Evolutionary conservation across 2,329 filamentous ascomycete species (phyloP), one percentile per base, ranked within the genome.

Genomic region (Hypomyces rosellus): DNA sequence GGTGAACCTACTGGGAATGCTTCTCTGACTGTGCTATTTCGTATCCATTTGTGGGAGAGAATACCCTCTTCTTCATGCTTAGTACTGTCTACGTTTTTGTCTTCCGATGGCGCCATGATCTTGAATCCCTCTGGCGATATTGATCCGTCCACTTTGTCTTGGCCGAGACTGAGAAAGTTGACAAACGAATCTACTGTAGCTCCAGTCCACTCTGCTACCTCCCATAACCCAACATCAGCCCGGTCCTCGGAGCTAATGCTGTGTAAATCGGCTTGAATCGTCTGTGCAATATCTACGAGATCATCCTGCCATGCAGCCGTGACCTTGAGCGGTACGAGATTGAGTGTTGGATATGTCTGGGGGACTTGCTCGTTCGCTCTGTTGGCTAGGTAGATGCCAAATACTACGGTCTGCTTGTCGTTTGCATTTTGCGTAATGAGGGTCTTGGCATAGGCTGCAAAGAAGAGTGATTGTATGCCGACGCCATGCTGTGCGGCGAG

Each of bases 381-480:
- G 63, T 95, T 95, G 39, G 89, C 88, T 8, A 95, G 78, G 65
- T 96, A 96, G 18, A 96, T 68, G 2, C 90, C 91, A 46, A 96
- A 76, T 0, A 89, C 69, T 2, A 88, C 55, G n/a, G 49, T 44
- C 2, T 42, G 20, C 8, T 40, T 43, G 14, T 36, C 38, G 4
- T 33, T n/a, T 5, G 43, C 37, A 13, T 34, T n/a, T 61, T 57
- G 46, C 33, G 39, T 33, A 44, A 65, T 60, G 2, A 71, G 60
- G 11, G 65, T 60, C 54, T 75, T 79, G 3, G 86, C 81, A 55
- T 86, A 88, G 0, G 78, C 74, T 0, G 89, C 88, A 50, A 95
- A 81, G 63, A 96, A 84, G 0, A 93, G 63, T 0, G 88, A 76
- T 56, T 96, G 90, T 1, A 87, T 63, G 30, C 82, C 84, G 20